These are phyloP conservation scores for Pseudogymnoascus verrucosus DNA, from an alignment of 2,329 filamentous ascomycete genomes.

Conservation along the genomic window DNA sequence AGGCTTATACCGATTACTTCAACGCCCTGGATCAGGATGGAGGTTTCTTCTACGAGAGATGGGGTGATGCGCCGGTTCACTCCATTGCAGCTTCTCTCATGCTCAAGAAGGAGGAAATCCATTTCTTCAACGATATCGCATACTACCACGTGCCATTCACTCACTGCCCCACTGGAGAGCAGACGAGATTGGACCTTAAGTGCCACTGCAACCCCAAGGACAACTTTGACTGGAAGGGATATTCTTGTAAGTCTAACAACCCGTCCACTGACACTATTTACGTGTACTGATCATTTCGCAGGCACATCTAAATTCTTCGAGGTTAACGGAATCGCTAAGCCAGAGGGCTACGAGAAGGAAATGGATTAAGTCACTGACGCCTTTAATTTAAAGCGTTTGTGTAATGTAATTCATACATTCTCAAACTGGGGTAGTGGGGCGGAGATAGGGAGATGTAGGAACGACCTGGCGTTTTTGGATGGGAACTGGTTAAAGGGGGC, in stretches of 20 bases:
- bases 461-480: conserved; percentile 4
- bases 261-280: no score
- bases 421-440: not conserved
- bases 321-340: conserved; percentile 71
- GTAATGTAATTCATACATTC: not conserved
- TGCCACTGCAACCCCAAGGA: conserved; percentile 93
- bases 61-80: conserved; percentile 95
- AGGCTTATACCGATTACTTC: conserved; percentile 87
- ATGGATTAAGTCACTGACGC: conserved; percentile 36
- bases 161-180: conserved; percentile 88
- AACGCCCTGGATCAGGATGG: conserved; percentile 79
- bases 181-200: conserved; percentile 73
- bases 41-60: conserved; percentile 98
- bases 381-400: not conserved
- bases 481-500: not conserved
- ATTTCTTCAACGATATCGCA: conserved; percentile 98
- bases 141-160: conserved; percentile 98
- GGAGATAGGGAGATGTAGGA: not conserved
- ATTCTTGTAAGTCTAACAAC: conserved; percentile 66
- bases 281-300: conserved; percentile 27
- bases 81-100: conserved; percentile 89
- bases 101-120: conserved; percentile 85
- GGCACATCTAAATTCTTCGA: conserved; percentile 84
- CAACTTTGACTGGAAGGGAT: conserved; percentile 99
- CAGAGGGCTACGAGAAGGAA: conserved; percentile 74